A percentile compares a stretch with the other conserved stretches of the same genome.
Conservation (phyloP, 352 stramenopile species). For the Globisporangium emineosum region DNA sequence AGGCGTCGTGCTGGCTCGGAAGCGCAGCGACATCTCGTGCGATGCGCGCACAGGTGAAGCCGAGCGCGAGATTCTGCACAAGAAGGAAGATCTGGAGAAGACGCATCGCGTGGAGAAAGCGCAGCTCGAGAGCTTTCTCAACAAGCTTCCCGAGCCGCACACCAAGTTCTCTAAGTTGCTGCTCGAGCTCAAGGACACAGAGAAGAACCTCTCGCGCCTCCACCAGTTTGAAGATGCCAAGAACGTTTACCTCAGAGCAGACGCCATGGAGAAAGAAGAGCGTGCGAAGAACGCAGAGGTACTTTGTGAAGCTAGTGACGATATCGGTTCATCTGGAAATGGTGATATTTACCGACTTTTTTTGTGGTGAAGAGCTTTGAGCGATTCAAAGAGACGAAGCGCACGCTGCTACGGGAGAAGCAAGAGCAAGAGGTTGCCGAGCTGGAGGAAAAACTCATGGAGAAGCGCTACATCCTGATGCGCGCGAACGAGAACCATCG, state of each 20-base stretch:
- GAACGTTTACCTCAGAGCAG: slow-evolving; percentile 54
- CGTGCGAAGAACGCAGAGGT: slow-evolving; percentile 35
- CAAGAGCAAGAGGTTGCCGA: slow-evolving; percentile 56
- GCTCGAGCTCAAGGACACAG: slow-evolving; percentile 69
- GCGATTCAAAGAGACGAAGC: slow-evolving; percentile 57
- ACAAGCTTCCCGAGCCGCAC: slow-evolving; percentile 49
- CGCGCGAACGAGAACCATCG: slow-evolving; percentile 53
- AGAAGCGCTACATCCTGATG: slow-evolving; percentile 69
- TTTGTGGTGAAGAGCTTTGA: slow-evolving; percentile 45
- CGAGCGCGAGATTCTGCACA: slow-evolving; percentile 45
- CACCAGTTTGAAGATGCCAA: slow-evolving; percentile 74
- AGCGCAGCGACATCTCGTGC: slow-evolving; percentile 35
- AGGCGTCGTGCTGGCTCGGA: slow-evolving; percentile 37
- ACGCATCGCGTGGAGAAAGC: slow-evolving; percentile 55
- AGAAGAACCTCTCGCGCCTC: slow-evolving; percentile 57
- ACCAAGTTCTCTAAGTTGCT: slow-evolving; percentile 72
- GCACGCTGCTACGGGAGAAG: slow-evolving; percentile 43
- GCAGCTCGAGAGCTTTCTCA: slow-evolving; percentile 63
- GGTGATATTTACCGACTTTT: neutral
- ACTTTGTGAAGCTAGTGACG: too few species aligned
- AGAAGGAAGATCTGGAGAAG: slow-evolving; percentile 48
- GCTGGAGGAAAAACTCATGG: slow-evolving; percentile 60
- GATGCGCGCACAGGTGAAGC: slow-evolving; percentile 22
- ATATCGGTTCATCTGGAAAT: neutral
- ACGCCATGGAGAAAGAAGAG: slow-evolving; percentile 65